These are phyloP conservation scores for Lizanozyma gosingica DNA, from an alignment of 1,139 yeast species.

Conservation along the genomic window DNA sequence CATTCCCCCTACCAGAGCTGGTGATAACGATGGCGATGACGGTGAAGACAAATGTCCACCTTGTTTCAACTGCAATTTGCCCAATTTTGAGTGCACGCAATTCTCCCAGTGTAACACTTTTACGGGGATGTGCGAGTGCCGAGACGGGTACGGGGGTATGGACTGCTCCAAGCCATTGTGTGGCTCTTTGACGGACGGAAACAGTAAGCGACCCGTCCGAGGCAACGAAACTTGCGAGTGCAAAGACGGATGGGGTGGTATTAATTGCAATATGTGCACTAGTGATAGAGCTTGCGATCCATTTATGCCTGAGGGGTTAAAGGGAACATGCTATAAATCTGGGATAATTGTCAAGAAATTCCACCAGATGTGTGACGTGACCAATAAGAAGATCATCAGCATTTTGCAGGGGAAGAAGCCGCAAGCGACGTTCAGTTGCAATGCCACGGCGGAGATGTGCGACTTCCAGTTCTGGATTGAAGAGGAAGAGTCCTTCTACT, in stretches of 20 bases:
- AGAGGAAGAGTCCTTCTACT: constrained; percentile 78
- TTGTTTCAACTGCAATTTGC: constrained; percentile 89
- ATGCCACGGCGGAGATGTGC: constrained; percentile 55
- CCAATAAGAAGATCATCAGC: constrained; percentile 75
- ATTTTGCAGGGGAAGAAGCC: constrained; percentile 76
- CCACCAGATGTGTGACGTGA: constrained; percentile 92
- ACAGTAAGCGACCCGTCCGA: constrained; percentile 54
- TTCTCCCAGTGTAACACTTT: constrained; percentile 77
- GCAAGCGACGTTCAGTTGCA: constrained; percentile 88
- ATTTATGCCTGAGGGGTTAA: constrained; percentile 79
- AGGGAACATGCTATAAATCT: constrained; percentile 85
- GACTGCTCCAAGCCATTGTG: constrained; percentile 89
- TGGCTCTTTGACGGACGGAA: constrained; percentile 66
- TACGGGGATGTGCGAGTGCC: constrained; percentile 89
- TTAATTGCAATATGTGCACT: constrained; percentile 82
- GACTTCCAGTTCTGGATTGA: constrained; percentile 96
- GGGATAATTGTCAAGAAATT: constrained; percentile 76
- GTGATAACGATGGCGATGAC: constrained; percentile 11
- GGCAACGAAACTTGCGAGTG: constrained; percentile 55
- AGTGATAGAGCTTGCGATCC: constrained; percentile 69
- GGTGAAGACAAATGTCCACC: constrained; percentile 57
- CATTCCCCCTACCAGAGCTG: not conserved
- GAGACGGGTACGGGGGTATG: constrained; percentile 87
- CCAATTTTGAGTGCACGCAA: constrained; percentile 85
- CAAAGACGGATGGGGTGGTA: constrained; percentile 83